Base-by-base conservation (phyloP, 2,329 filamentous ascomycete species). In the Fusarium sp. region DNA sequence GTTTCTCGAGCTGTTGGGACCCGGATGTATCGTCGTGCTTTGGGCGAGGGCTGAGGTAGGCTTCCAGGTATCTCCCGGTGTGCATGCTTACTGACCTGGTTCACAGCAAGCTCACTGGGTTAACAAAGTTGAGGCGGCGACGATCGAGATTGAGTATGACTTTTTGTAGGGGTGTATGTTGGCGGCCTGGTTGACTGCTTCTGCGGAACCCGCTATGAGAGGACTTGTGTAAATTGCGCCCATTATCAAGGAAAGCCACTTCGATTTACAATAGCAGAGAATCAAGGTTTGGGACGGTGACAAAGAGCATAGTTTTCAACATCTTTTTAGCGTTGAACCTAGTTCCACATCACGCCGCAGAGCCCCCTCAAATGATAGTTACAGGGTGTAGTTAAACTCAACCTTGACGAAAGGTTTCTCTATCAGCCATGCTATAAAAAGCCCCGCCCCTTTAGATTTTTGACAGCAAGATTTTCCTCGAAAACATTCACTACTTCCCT, bases 11-110 rank as follows among this genome's bases (percentile, higher is more conserved):
- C 22, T 42, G 18, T 4, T 60, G 27, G 18, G 18, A 11, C 57
- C 57, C 8, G 57, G 57, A 1, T 42, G 36, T 11, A 42, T 60
- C 9, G 36, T 60, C 16, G 57, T 31, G 25, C 57, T 60, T 31
- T 42, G 57, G 57, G 57, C 57, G 18, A 60, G 57, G 22, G 57
- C 57, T 22, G 57, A 60, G 57, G 57, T 60, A 60, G 9, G 36
- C 2, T 11, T 60, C 5, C 11, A 5, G 3, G 11, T 29, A 27
- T 45, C 11, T 31, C 27, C 18, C 2, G 3, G 31, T 13, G 25
- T 60, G 7, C 3, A 22, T 14, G 20, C 18, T 33, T 60, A 45
- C 36, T 60, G 27, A 60, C 36, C 1, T 60, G 13, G 5, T 22
- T 60, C 22, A 16, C 36, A 60, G 57, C 36, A 42, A 42, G 22